These are phyloP conservation scores for Diplogelasinospora grovesii DNA, from an alignment of 495 filamentous ascomycete genomes.

Conservation along the genomic window DNA sequence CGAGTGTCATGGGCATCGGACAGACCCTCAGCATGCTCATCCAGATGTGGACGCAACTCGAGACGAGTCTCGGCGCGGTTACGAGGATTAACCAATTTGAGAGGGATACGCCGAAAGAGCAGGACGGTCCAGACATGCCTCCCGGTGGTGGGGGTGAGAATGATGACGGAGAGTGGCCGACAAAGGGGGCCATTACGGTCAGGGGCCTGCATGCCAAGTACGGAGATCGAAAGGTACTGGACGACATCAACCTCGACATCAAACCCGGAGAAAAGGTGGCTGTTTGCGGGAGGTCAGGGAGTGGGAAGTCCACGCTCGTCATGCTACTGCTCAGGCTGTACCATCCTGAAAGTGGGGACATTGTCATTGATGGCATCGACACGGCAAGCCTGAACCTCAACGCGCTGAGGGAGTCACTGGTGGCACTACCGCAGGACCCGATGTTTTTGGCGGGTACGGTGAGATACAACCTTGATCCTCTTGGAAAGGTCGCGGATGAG, in stretches of 20 bases:
- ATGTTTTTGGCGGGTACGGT: constrained; percentile 40
- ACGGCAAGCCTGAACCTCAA: constrained; percentile 35
- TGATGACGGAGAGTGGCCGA: constrained; percentile 38
- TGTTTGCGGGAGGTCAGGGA: constrained; percentile 17
- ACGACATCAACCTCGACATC: constrained; percentile 18
- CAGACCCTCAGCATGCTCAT: constrained; percentile 30
- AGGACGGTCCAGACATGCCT: constrained; percentile 36
- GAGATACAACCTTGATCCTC: constrained; percentile 44
- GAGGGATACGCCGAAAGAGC: constrained; percentile 42
- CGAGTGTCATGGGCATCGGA: constrained; percentile 30
- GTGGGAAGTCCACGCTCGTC: constrained; percentile 81
- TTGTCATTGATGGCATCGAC: constrained; percentile 42
- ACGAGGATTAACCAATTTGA: constrained; percentile 53
- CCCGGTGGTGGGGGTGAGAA: no score
- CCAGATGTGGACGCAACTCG: constrained; percentile 32
- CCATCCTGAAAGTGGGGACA: constrained; percentile 61
- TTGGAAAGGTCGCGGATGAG: constrained; percentile 27
- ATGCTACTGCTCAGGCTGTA: constrained; percentile 87
- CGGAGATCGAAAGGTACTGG: constrained; percentile 15
- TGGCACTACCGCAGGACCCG: constrained; percentile 43
- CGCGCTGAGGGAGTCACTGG: constrained; percentile 24
- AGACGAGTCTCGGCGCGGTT: constrained; percentile 38
- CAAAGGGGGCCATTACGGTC: constrained; percentile 45
- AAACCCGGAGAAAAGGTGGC: constrained; percentile 12
- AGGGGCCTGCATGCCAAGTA: constrained; percentile 31